Evolutionary conservation across 2,329 filamentous ascomycete genomes (phyloP).

Genomic region (Exophiala sp.): DNA sequence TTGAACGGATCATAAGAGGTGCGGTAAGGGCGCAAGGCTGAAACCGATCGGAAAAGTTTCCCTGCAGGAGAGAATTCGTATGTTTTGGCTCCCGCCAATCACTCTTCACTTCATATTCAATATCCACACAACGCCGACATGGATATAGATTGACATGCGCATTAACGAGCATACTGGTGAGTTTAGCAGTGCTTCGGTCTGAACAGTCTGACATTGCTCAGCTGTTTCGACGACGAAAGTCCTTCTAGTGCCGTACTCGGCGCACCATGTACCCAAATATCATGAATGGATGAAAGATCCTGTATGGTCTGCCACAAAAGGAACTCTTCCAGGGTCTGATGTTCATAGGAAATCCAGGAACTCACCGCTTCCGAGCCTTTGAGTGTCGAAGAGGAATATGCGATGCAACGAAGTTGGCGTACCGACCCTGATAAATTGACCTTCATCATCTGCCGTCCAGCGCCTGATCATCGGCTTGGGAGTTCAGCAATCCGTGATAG

Average conservation of each 20-base stretch:
- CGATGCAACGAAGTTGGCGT: slow-evolving; percentile 88
- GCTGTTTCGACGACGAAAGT: slow-evolving; percentile 64
- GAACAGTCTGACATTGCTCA: slow-evolving; percentile 35
- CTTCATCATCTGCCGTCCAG: slow-evolving; percentile 61
- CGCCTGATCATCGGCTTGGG: not conserved
- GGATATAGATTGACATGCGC: slow-evolving; percentile 29
- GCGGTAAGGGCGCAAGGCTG: not conserved
- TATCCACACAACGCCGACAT: slow-evolving; percentile 7
- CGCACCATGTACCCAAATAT: slow-evolving; percentile 76
- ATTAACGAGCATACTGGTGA: slow-evolving; percentile 34
- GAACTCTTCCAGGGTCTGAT: not conserved
- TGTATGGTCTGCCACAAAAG: slow-evolving; percentile 38
- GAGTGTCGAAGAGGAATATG: slow-evolving; percentile 75
- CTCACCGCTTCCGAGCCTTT: slow-evolving; percentile 86
- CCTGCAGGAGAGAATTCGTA: not conserved
- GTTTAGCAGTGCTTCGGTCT: not conserved
- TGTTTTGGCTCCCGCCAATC: not conserved
- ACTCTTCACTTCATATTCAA: not conserved
- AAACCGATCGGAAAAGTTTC: slow-evolving; percentile 2
- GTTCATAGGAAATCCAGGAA: slow-evolving; percentile 64
- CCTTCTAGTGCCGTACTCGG: slow-evolving; percentile 79
- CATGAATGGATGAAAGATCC: slow-evolving; percentile 90
- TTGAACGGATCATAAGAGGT: slow-evolving; percentile 3
- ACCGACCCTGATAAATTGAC: slow-evolving; percentile 80
- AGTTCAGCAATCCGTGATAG: slow-evolving; percentile 35